Evolutionary conservation across 768 basidiomycete genomes (phyloP), one percentile per base, ranked within the genome.

Genomic region (Mycena chlorophos): DNA sequence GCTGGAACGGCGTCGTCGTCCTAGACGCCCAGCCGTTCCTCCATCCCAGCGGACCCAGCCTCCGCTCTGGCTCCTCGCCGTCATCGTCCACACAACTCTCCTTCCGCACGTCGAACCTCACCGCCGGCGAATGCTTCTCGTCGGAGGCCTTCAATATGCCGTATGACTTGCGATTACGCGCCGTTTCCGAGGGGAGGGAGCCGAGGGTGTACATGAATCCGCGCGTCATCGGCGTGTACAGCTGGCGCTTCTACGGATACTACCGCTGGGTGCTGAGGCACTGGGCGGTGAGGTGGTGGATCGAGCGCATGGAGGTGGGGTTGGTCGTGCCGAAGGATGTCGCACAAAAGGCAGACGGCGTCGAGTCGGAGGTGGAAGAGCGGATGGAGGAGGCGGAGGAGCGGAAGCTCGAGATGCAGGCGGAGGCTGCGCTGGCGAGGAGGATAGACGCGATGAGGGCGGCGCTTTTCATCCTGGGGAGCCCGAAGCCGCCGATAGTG

Each of bases 1-100:
- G 77, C 61, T 78, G 77, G 77, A 78, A 78, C 45, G 77, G 77
- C 30, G 73, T 78, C 55, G 67, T 68, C 46, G 70, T 68, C 5
- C 69, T 78, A 52, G 29, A 55, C 16, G 71, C 76, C 0, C 77
- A 78, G 54, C 75, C 76, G 1, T 54, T 78, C 38, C 66, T 77
- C 28, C 75, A 76, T 4, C 54, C 70, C 65, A 4, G 60, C 69
- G 20, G 68, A 73, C 51, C 72, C 72, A 16, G 8, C 27, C 40
- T 61, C 22, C 51, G 51, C 51, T 14, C 49, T 22, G 56, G 49
- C 43, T 34, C 46, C 1, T 20, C 14, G 28, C 53, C 71, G 13
- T 66, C 66, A 28, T 51, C 60, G 13, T 68, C 66, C 42, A 67
- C 71, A 1, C 68, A 69, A 28, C 55, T 71, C 8, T 38, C 38